Evolutionary conservation across 225 moss, liverwort and hornwort genomes (phyloP).

Genomic region (Polytrichum commune): DNA sequence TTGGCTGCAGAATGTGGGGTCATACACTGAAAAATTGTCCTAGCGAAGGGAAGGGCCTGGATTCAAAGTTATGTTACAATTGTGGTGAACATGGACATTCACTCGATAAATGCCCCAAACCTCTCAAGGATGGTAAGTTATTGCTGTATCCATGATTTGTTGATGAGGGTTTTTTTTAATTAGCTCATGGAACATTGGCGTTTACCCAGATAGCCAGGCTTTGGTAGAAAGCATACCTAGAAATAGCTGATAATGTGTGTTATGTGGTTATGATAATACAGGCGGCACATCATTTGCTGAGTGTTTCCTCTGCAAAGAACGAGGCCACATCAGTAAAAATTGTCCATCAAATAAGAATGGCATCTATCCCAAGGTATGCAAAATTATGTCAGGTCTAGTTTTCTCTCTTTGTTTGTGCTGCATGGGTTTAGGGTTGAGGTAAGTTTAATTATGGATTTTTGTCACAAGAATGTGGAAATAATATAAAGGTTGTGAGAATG

Average conservation of each 20-base stretch:
- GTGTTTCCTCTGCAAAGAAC: conserved; percentile 66
- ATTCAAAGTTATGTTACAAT: conserved; percentile 60
- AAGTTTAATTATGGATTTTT: background rate
- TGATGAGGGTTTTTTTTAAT: too few species aligned
- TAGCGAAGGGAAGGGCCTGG: conserved; percentile 53
- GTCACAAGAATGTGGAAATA: background rate
- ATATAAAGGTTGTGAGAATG: background rate
- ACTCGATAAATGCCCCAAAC: conserved; percentile 59
- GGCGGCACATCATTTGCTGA: conserved; percentile 67
- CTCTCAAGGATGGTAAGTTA: conserved; percentile 56
- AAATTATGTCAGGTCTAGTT: background rate
- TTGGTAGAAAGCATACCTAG: too few species aligned
- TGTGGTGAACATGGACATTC: conserved; percentile 63
- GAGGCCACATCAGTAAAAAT: conserved; percentile 64
- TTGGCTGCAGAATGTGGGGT: conserved; percentile 70
- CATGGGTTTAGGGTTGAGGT: too few species aligned
- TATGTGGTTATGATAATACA: conserved; percentile 12
- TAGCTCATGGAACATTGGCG: too few species aligned
- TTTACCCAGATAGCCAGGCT: too few species aligned
- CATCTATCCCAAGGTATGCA: conserved; percentile 60
- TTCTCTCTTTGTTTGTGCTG: background rate
- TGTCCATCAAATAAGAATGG: conserved; percentile 60
- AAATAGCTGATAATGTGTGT: too few species aligned
- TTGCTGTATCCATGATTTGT: too few species aligned
- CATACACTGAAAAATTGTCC: conserved; percentile 67